Base-by-base conservation (phyloP, 192 early-diverging fungal species). In the Podila minutissima region DNA sequence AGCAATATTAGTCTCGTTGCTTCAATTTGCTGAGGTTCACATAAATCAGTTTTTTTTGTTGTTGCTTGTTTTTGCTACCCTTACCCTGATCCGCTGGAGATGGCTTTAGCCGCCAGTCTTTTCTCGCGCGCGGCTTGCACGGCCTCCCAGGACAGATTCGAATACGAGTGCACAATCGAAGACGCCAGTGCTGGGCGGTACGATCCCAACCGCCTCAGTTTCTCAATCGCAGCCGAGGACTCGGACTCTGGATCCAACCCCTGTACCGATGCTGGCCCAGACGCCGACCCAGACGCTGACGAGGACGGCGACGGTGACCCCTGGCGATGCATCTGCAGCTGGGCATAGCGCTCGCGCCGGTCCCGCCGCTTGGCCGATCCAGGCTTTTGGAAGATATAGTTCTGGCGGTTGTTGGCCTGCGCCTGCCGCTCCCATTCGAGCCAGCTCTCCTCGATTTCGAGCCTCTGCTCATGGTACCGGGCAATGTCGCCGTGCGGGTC, bases 401-500 rank as follows among this genome's bases (percentile, higher is more conserved):
- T 64, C 49, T 81, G 71, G 5, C 48, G 59, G 37, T 66, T 81
- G 37, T 73, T 66, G 59, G 67, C 66, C 6, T 59, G 48, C 5
- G 69, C 32, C 26, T 79, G 75, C 10, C 70, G 70, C 15, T 71
- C 71, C 77, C 77, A 81, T 51, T 81, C 77, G 17, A 81, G 46
- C 77, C 77, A 81, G 26, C 71, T 73, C 32, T 81, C 66, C 41
- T 72, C 77, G 46, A 81, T 81, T 15, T 59, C 70, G 6, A 65
- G 57, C 48, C 69, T 73, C 60, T 73, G 64, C 38, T 72, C 71
- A 69, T 79, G 65, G 58, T 57, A 66, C 51, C 67, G 50, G 3
- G 62, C 75, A 12, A 64, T 29, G 41, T 79, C 70, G 28, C 62
- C 70, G 12, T 79, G 65, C 2, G 75, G 70, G 61, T 79, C 75